phyloP scores from a whole-genome alignment of 441 rosid genomes.

The Dalechampia spathulata region DNA sequence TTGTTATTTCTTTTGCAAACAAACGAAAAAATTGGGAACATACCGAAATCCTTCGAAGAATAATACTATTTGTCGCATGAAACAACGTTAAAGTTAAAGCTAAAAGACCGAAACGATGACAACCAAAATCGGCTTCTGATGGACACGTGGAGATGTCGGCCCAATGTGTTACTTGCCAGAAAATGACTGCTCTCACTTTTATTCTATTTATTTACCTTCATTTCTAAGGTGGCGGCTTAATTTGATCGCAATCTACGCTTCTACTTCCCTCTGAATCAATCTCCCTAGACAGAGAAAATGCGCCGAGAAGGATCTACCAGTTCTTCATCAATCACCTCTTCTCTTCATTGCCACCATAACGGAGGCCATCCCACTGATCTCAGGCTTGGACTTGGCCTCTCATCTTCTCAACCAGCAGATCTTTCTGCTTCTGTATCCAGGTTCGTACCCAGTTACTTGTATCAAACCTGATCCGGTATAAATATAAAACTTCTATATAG shows the following conservation, averaged over 20 bases:
- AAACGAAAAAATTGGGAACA: too few species aligned
- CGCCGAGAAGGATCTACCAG: constrained; percentile 34
- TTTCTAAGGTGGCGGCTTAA: constrained; percentile 36
- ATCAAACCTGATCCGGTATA: too few species aligned
- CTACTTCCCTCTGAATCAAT: too few species aligned
- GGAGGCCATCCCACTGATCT: constrained; percentile 68
- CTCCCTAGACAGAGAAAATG: constrained; percentile 12
- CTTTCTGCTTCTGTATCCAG: constrained; percentile 14
- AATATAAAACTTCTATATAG: not conserved
- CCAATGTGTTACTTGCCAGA: constrained; percentile 22
- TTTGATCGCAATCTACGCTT: not conserved
- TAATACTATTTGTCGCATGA: too few species aligned
- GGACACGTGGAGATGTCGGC: constrained; percentile 60
- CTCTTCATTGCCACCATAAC: constrained; percentile 43
- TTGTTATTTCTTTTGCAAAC: too few species aligned
- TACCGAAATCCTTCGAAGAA: too few species aligned
- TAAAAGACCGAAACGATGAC: constrained; percentile 12
- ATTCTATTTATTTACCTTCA: not conserved
- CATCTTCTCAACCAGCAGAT: too few species aligned
- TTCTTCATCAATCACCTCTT: constrained; percentile 59
- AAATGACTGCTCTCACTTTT: constrained; percentile 4
- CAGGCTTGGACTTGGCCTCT: constrained; percentile 60
- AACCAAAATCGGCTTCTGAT: constrained; percentile 6
- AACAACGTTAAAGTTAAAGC: constrained; percentile 13
- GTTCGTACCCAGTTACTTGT: too few species aligned